These are phyloP conservation scores for Ganoderma sinense DNA, from an alignment of 1,284 basidiomycete species.

Conservation along the genomic window DNA sequence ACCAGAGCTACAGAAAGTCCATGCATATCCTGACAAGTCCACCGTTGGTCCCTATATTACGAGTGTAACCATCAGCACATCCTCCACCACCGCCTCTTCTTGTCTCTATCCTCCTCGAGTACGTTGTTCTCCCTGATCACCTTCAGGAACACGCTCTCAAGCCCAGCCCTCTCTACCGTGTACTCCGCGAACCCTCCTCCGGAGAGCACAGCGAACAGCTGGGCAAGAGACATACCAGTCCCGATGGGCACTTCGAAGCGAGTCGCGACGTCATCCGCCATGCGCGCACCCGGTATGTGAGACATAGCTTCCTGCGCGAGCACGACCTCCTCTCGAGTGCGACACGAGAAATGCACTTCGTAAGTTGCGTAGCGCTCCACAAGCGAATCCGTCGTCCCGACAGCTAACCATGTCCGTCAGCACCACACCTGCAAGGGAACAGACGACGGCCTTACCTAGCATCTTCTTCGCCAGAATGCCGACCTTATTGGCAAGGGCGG, in stretches of 20 bases:
- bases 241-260: conserved; percentile 78
- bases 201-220: conserved; percentile 63
- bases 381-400: conserved; percentile 73
- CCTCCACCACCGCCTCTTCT: conserved; percentile 36
- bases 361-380: conserved; percentile 75
- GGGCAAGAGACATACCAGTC: conserved; percentile 53
- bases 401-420: conserved; percentile 45
- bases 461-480: conserved; percentile 75
- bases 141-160: conserved; percentile 80
- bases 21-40: conserved; percentile 2
- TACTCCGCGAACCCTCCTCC: conserved; percentile 67
- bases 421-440: background rate
- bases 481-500: conserved; percentile 76
- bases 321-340: conserved; percentile 63
- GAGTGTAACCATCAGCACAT: conserved; percentile 24
- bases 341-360: conserved; percentile 80
- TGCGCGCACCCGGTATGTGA: conserved; percentile 66
- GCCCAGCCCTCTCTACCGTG: conserved; percentile 70
- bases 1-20: conserved; percentile 1
- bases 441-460: conserved; percentile 56
- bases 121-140: conserved; percentile 74
- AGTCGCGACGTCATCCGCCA: conserved; percentile 79
- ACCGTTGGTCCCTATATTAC: background rate
- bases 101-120: conserved; percentile 56
- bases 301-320: conserved; percentile 68